Evolutionary conservation across 2,329 filamentous ascomycete genomes (phyloP).

Genomic region (Mollisiaceae sp.): DNA sequence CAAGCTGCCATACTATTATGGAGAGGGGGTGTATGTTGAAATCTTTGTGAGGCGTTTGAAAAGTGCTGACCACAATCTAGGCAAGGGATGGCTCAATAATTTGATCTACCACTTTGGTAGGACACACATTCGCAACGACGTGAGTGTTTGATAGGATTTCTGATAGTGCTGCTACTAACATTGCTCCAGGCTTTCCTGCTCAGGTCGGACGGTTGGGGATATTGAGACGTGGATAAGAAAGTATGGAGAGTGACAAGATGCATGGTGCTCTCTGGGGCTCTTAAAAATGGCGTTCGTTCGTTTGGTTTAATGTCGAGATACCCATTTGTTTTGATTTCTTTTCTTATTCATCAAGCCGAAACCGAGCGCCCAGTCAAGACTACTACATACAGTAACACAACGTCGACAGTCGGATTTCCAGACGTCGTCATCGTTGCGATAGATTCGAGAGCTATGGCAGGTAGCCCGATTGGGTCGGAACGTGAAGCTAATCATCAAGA

Average conservation of each 20-base stretch:
- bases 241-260: not conserved
- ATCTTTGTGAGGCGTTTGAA: not conserved
- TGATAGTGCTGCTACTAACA: not conserved
- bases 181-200: slow-evolving; percentile 22
- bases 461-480: no score
- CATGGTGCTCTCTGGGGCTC: no score
- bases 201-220: slow-evolving; percentile 22
- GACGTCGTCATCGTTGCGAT: no score
- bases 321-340: no score
- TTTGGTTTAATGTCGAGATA: no score
- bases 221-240: not conserved
- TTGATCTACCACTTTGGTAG: slow-evolving; percentile 16
- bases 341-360: no score
- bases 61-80: slow-evolving; percentile 14
- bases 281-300: no score
- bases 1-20: slow-evolving; percentile 19
- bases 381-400: no score
- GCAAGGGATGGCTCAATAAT: slow-evolving; percentile 24
- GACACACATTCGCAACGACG: slow-evolving; percentile 28
- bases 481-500: no score
- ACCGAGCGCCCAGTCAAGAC: no score
- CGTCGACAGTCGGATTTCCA: no score
- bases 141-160: slow-evolving; percentile 14
- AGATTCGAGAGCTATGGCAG: no score
- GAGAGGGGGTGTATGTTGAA: slow-evolving; percentile 18